Evolutionary conservation across 768 basidiomycete species (phyloP), one percentile per base, ranked within the genome.

Genomic region (Leccinellum luteum): DNA sequence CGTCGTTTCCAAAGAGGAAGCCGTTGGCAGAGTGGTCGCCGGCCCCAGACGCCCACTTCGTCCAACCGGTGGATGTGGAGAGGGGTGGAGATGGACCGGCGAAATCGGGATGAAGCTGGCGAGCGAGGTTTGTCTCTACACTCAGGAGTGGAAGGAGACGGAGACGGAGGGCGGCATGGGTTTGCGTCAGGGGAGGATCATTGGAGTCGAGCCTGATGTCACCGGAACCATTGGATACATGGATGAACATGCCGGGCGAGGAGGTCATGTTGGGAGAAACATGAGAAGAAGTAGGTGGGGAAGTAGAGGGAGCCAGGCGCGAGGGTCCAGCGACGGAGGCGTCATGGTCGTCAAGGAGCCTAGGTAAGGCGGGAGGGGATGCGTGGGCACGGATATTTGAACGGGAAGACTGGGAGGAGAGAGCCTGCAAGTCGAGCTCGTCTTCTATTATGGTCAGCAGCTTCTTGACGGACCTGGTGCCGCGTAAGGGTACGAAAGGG

Each of bases 361-460:
- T 50, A 51, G 60, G 30, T 44, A 48, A 25, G 8, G 17, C 2
- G 63, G 58, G 60, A 54, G 76, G 7, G 74, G 75, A 73, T 6
- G 75, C 64, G 35, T 63, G 68, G 17, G 66, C 70, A 17, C 63
- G 63, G 43, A 27, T 53, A 57, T 23, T 61, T 45, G 25, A 48
- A 62, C 31, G 52, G 23, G 55, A 55, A 2, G 51, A 3, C 15
- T 15, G 38, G 15, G 57, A 30, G 1, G 48, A 35, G 10, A 50
- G 21, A 2, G 60, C 30, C 13, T 64, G 66, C 4, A 60, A 51
- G 58, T 85, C 83, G 31, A 72, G 68, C 47, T 77, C 78, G 25
- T 78, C 74, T 41, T 79, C 74, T 27, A 87, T 73, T 28, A 81
- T 76, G 15, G 84, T 78, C 0, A 87, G 73, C 8, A 88, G 78